These are phyloP conservation scores for Xylaria hypoxylon DNA, from an alignment of 2,329 filamentous ascomycete species.

Conservation along the genomic window DNA sequence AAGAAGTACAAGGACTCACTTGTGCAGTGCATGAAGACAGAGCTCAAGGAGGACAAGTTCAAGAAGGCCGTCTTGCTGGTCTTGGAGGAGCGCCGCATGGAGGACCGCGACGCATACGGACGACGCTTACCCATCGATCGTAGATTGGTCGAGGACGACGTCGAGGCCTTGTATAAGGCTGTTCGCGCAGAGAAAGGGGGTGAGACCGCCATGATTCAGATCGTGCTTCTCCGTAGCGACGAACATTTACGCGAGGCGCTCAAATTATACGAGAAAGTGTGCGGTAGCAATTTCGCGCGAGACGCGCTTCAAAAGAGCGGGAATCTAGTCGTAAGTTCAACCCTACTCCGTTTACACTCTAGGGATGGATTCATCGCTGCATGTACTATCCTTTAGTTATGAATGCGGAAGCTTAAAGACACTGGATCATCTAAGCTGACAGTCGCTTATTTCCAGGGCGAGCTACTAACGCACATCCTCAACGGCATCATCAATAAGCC, in stretches of 20 bases:
- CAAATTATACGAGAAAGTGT: constrained; percentile 77
- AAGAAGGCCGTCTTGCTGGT: constrained; percentile 86
- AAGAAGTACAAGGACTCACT: constrained; percentile 90
- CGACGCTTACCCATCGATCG: constrained; percentile 67
- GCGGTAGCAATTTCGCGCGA: constrained; percentile 84
- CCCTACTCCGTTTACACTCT: background rate
- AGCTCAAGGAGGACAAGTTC: constrained; percentile 96
- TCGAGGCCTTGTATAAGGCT: constrained; percentile 74
- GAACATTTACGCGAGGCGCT: constrained; percentile 84
- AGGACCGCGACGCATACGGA: constrained; percentile 78
- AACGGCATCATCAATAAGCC: constrained; percentile 97
- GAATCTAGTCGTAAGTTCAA: constrained; percentile 83
- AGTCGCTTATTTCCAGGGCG: constrained; percentile 70
- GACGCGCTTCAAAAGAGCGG: constrained; percentile 89
- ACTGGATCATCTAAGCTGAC: constrained; percentile 7
- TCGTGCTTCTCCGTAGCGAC: constrained; percentile 85
- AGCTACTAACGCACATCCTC: constrained; percentile 92
- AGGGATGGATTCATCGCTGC: background rate
- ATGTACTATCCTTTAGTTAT: background rate
- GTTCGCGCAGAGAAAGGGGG: constrained; percentile 82
- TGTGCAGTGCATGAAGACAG: constrained; percentile 86
- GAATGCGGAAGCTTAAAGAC: background rate
- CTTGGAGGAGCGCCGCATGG: constrained; percentile 84
- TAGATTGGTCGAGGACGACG: constrained; percentile 75
- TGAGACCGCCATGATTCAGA: constrained; percentile 86